Evolutionary conservation across 148 eudicot genomes (phyloP).

Genomic region (Chenopodium album): DNA sequence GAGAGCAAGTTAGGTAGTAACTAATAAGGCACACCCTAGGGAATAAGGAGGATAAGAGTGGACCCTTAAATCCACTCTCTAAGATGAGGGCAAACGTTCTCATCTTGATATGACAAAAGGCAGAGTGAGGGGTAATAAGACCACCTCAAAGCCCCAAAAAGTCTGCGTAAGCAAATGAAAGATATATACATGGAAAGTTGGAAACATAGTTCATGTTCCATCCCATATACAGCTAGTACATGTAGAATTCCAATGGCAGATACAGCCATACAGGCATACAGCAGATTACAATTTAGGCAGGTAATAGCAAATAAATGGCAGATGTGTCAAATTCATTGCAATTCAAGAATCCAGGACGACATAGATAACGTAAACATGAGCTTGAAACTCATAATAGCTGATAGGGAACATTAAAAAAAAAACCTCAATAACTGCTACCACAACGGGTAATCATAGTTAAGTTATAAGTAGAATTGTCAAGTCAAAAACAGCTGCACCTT

Average conservation of each 20-base stretch:
- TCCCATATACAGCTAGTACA: neutral
- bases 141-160: neutral
- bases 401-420: neutral
- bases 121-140: neutral
- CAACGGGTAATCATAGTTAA: neutral
- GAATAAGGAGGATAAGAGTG: neutral
- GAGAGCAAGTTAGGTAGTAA: neutral
- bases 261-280: too few species aligned
- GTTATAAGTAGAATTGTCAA: constrained; percentile 10
- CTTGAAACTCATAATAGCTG: neutral
- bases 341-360: neutral
- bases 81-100: neutral
- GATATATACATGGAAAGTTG: neutral
- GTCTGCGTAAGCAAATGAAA: neutral
- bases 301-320: neutral
- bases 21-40: neutral
- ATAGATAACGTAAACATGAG: neutral
- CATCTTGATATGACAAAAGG: neutral
- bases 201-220: neutral
- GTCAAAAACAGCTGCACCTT: constrained; percentile 27
- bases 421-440: constrained; percentile 8
- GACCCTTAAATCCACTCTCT: neutral
- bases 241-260: too few species aligned
- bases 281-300: neutral
- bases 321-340: neutral